Conservation (phyloP, 2,329 filamentous ascomycete species). For the Xylariales sp. region DNA sequence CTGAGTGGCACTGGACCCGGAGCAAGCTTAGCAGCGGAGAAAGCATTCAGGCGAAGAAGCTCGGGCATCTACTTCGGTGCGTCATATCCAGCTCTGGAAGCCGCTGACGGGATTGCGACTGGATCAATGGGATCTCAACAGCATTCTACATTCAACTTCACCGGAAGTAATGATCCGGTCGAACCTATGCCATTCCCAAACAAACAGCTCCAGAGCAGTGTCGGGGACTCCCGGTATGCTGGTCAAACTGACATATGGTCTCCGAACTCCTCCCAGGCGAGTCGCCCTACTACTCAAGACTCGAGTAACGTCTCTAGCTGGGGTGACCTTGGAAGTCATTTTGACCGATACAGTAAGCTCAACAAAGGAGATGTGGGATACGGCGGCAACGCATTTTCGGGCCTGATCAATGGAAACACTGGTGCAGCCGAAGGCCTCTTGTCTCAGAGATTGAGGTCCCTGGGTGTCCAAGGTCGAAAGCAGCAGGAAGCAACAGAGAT, state of each 20-base stretch:
- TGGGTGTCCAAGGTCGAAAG: slow-evolving; percentile 43
- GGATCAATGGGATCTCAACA: slow-evolving; percentile 17
- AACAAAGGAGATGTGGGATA: slow-evolving; percentile 61
- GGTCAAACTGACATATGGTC: slow-evolving; percentile 20
- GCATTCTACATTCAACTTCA: slow-evolving; percentile 21
- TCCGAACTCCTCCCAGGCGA: slow-evolving; percentile 14
- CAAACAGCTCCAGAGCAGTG: slow-evolving; percentile 16
- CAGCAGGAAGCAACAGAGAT: slow-evolving; percentile 5
- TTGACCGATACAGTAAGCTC: slow-evolving; percentile 58
- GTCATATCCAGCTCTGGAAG: slow-evolving; percentile 29
- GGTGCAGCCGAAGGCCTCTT: slow-evolving; percentile 61
- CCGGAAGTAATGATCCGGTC: slow-evolving; percentile 32
- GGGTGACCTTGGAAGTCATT: slow-evolving; percentile 8
- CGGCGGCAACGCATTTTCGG: slow-evolving; percentile 49
- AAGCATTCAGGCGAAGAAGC: slow-evolving; percentile 54
- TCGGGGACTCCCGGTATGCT: slow-evolving; percentile 13
- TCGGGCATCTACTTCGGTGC: slow-evolving; percentile 41
- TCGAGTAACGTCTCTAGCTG: slow-evolving; percentile 23
- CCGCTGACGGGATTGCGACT: slow-evolving; percentile 19
- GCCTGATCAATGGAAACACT: slow-evolving; percentile 31
- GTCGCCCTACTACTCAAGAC: slow-evolving; percentile 30
- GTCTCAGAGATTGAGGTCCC: slow-evolving; percentile 61
- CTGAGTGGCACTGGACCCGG: slow-evolving; percentile 35
- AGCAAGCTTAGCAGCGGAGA: slow-evolving; percentile 53
- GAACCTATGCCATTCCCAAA: slow-evolving; percentile 48